These are phyloP conservation scores for Pholiota microspora DNA, from an alignment of 768 basidiomycete species.

Conservation along the genomic window DNA sequence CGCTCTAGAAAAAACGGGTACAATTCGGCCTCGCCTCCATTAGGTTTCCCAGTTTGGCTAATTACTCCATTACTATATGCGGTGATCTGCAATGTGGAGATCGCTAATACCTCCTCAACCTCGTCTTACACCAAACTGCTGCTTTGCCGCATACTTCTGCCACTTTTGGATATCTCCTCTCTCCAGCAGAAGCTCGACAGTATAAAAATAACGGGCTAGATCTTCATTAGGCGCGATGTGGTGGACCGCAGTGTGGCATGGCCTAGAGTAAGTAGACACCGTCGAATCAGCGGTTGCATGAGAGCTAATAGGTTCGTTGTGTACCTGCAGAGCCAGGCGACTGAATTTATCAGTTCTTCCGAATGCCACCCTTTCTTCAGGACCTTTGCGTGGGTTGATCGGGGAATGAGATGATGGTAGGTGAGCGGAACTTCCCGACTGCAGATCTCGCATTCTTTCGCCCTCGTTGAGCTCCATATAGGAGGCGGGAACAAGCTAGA, in stretches of 20 bases:
- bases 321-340: conserved; percentile 60
- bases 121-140: conserved; percentile 30
- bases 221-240: conserved; percentile 47
- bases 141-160: conserved; percentile 51
- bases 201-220: conserved; percentile 48
- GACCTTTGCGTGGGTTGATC: conserved; percentile 51
- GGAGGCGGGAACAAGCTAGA: conserved; percentile 49
- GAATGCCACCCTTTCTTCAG: conserved; percentile 58
- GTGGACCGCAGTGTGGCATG: conserved; percentile 45
- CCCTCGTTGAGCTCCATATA: conserved; percentile 50
- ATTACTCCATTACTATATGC: not conserved
- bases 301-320: conserved; percentile 2
- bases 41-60: not conserved
- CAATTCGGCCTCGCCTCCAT: too few species aligned
- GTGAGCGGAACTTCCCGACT: conserved; percentile 54
- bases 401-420: conserved; percentile 61
- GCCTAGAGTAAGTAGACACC: conserved; percentile 30
- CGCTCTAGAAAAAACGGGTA: too few species aligned
- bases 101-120: too few species aligned
- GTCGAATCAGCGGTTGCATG: not conserved
- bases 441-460: conserved; percentile 58
- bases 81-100: not conserved
- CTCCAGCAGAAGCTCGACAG: conserved; percentile 45
- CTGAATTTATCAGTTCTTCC: conserved; percentile 49
- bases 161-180: conserved; percentile 58